Conservation (phyloP, 2,329 filamentous ascomycete species). For the Pseudomassariella vexata region DNA sequence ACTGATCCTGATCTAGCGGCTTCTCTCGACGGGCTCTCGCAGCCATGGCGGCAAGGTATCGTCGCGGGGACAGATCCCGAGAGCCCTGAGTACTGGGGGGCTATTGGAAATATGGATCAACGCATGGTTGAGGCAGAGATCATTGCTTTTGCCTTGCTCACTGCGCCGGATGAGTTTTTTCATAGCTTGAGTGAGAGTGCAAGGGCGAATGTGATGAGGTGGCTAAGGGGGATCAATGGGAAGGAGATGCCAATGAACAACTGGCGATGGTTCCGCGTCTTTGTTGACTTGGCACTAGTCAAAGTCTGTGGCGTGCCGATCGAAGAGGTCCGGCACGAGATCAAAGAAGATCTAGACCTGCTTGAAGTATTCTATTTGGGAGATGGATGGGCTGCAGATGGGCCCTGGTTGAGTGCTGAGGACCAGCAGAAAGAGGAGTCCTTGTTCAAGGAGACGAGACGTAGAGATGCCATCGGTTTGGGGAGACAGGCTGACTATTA, state of each 20-base stretch:
- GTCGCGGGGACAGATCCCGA: constrained; percentile 25
- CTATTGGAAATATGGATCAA: constrained; percentile 39
- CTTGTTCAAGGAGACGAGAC: neutral
- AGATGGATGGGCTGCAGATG: constrained; percentile 43
- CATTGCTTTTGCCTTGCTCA: constrained; percentile 40
- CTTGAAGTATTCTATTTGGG: constrained; percentile 38
- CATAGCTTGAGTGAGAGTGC: constrained; percentile 18
- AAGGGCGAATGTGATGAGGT: constrained; percentile 30
- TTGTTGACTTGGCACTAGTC: constrained; percentile 39
- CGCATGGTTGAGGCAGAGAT: constrained; percentile 50
- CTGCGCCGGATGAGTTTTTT: constrained; percentile 32
- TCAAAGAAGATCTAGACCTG: constrained; percentile 34
- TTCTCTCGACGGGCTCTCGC: constrained; percentile 4
- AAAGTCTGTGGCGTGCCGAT: constrained; percentile 32
- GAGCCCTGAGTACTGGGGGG: constrained; percentile 39
- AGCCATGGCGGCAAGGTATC: constrained; percentile 26
- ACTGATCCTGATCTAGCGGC: too few relatives aligned
- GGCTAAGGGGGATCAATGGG: constrained; percentile 36
- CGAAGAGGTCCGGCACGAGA: constrained; percentile 25
- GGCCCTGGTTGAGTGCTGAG: constrained; percentile 37
- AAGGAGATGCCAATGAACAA: constrained; percentile 42
- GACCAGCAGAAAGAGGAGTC: constrained; percentile 17
- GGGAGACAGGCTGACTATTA: constrained; percentile 50
- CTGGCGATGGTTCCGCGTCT: constrained; percentile 48
- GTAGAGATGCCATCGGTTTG: constrained; percentile 3